Base-by-base conservation (phyloP, 352 stramenopile species). In the Aphanomyces stellatus region DNA sequence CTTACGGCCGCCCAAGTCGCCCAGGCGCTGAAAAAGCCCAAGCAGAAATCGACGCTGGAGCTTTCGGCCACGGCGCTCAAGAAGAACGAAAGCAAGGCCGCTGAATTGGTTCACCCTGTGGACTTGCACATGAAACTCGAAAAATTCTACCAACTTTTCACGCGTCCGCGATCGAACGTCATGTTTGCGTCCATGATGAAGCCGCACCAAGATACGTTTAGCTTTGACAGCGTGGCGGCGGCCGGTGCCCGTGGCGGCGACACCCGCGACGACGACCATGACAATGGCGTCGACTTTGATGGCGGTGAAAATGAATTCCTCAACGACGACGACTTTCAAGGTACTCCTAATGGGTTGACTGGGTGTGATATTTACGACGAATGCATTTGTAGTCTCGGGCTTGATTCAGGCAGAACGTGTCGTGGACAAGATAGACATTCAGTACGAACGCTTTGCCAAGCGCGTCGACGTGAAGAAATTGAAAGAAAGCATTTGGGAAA, bases 381-480 rank as follows among this genome's bases (percentile, higher is more conserved):
- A 46, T 53, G 19, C 13, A 35, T 31, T 17, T 65, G 27, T 48
- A 67, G 60, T 67, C 3, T 43, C 43, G 8, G 60, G 60, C 19
- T 74, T 96, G 17, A 72, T 98, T 10, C 77, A 93, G 25, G 91
- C 89, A 25, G 85, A 97, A 43, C 81, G 95, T 31, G 88, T 97
- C 13, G 90, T 99, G 3, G 87, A 98, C 61, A 98, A 98, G 69
- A 87, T 99, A 66, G 78, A 96, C 51, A 82, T 96, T 8, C 77
- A 91, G 56, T 98, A 98, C 71, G 95, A 96, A 28, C 92, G 85
- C 15, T 83, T 96, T 40, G 96, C 96, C 19, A 99, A 99, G 72
- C 95, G 95, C 61, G 96, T 99, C 17, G 96, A 99, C 72, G 95
- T 99, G 1, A 97, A 97, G 71, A 90, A 95, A 49, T 78, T 99